phyloP scores from a whole-genome alignment of 2,329 filamentous ascomycete species.

The Aspergillus versicolor region DNA sequence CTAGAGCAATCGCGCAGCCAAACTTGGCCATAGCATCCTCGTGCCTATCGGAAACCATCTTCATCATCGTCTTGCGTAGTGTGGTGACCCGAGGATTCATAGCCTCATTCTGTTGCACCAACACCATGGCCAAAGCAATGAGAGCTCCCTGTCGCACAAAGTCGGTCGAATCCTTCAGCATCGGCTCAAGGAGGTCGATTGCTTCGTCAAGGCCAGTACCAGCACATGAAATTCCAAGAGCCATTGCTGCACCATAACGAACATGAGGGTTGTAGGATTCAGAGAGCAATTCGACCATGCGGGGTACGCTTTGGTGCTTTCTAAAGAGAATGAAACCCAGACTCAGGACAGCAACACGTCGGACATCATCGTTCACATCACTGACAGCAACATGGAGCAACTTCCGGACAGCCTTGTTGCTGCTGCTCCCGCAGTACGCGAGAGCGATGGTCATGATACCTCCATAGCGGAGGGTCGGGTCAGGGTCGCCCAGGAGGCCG shows the following conservation, averaged over 20 bases:
- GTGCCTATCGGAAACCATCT: constrained; percentile 90
- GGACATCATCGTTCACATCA: constrained; percentile 96
- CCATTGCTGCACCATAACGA: constrained; percentile 96
- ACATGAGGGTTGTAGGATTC: constrained; percentile 99
- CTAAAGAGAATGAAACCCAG: constrained; percentile 98
- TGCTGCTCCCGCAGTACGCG: constrained; percentile 94
- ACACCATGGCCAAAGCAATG: constrained; percentile 93
- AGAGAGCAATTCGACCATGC: constrained; percentile 96
- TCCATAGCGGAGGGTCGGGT: constrained; percentile 90
- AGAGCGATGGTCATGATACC: constrained; percentile 98
- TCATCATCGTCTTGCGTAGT: constrained; percentile 90
- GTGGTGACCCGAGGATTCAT: constrained; percentile 96
- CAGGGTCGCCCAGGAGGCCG: constrained; percentile 86
- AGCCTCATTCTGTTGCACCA: constrained; percentile 98
- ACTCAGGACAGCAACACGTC: constrained; percentile 94
- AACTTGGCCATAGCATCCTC: constrained; percentile 99
- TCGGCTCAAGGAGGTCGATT: constrained; percentile 93
- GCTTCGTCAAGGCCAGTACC: constrained; percentile 95
- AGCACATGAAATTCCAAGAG: constrained; percentile 94
- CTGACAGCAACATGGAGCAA: constrained; percentile 94
- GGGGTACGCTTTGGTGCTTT: constrained; percentile 92
- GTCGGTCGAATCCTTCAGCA: constrained; percentile 99
- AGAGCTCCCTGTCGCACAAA: constrained; percentile 96
- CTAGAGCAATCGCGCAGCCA: constrained; percentile 86
- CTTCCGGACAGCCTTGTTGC: constrained; percentile 97